Percentiles rank a stretch among this genome's conserved stretches.
Evolutionary conservation across 169 alveolate genomes (phyloP).

Genomic region (Plasmodium knowlesi): DNA sequence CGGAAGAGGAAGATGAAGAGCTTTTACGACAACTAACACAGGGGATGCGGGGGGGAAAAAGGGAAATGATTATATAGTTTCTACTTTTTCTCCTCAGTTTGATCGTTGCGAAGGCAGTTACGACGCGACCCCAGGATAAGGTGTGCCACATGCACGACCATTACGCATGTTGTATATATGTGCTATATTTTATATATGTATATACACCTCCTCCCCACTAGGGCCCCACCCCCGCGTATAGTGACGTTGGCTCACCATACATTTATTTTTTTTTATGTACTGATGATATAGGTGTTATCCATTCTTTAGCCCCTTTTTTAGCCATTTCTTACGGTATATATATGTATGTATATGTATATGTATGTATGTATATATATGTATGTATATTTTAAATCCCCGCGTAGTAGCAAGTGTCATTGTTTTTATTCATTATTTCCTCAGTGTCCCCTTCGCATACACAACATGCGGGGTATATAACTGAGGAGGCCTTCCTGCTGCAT

Average conservation of each 20-base stretch:
- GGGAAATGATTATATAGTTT: background rate
- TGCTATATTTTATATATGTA: background rate
- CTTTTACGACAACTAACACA: slow-evolving; percentile 30
- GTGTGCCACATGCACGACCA: background rate
- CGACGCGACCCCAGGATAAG: background rate
- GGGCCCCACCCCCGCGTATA: background rate
- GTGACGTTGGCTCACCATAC: background rate
- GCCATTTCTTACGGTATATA: background rate
- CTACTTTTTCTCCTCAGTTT: background rate
- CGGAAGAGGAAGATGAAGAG: slow-evolving; percentile 39
- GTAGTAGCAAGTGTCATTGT: background rate
- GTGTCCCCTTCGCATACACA: background rate
- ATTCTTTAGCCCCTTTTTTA: background rate
- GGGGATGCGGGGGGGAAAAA: background rate
- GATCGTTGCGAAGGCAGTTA: background rate
- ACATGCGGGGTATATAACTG: background rate
- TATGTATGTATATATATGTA: too few relatives aligned
- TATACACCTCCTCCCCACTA: too few relatives aligned
- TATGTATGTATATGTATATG: too few relatives aligned
- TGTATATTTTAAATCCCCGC: background rate
- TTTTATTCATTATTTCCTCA: background rate
- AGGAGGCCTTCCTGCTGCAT: background rate
- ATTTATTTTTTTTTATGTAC: background rate
- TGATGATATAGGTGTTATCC: background rate
- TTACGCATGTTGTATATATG: background rate